Evolutionary conservation across 139 green algal genomes (phyloP).

Genomic region (Volvox reticuliferus): DNA sequence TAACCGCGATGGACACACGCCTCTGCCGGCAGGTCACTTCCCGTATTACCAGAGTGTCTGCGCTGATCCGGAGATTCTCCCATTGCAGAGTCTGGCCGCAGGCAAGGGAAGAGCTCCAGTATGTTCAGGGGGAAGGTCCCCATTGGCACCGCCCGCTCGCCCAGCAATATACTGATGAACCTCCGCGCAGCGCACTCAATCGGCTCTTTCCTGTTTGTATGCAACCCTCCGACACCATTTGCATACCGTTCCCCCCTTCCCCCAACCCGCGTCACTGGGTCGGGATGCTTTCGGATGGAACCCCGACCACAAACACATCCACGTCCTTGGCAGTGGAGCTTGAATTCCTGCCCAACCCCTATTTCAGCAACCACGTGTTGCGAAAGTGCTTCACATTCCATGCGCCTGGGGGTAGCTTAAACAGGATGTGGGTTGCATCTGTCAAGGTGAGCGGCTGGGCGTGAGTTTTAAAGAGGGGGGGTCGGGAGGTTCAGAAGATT

Average conservation of each 20-base stretch:
- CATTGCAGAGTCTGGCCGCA: too few relatives aligned
- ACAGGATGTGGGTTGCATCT: slow-evolving; percentile 4
- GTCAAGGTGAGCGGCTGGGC: neutral
- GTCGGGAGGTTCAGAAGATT: neutral
- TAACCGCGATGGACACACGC: neutral
- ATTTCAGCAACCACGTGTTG: slow-evolving; percentile 22
- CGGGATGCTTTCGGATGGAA: too few relatives aligned
- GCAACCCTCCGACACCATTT: neutral
- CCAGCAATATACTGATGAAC: neutral
- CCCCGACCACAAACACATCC: too few relatives aligned
- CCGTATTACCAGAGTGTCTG: neutral
- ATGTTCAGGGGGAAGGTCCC: too few relatives aligned
- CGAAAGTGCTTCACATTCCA: slow-evolving; percentile 28
- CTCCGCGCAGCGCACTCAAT: neutral
- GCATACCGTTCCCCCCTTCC: neutral
- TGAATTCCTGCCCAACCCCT: slow-evolving; percentile 48
- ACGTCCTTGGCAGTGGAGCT: slow-evolving; percentile 29
- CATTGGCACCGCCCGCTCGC: too few relatives aligned
- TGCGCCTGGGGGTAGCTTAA: slow-evolving; percentile 27
- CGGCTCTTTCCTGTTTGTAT: neutral
- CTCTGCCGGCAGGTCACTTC: neutral
- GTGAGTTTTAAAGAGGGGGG: neutral
- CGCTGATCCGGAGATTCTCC: too few relatives aligned
- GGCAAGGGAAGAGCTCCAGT: too few relatives aligned
- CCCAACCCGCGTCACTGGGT: neutral